Evolutionary conservation across 495 filamentous ascomycete genomes (phyloP), one percentile per base, ranked within the genome.

Genomic region (Aspergillus hancockii): DNA sequence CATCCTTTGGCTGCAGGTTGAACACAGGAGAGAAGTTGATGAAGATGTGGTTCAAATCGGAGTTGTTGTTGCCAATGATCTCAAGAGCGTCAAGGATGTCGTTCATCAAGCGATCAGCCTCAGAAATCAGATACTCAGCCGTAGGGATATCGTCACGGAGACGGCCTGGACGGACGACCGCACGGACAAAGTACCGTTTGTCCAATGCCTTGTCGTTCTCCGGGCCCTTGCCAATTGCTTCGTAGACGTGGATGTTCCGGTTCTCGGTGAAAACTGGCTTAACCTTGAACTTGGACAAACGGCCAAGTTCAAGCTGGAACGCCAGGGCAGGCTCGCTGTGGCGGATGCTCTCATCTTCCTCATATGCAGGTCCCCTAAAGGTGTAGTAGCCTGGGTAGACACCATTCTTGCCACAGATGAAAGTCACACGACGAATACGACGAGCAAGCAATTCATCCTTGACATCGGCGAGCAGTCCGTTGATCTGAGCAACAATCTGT

Each of bases 41-140:
- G 83, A 98, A 98, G 84, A 98, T 96, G 80, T 98, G 95, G 81
- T 98, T 98, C 66, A 98, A 82, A 81, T 98, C 94, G 49, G 94
- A 97, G 81, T 96, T 93, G 83, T 96, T 98, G 83, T 95, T 96
- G 58, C 95, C 95, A 67, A 97, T 93, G 65, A 98, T 95, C 83
- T 98, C 94, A 55, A 98, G 77, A 18, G 94, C 95, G 74, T 98
- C 94, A 49, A 98, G 82, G 71, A 98, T 98, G 69, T 98, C 94
- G 75, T 91, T 97, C 83, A 98, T 92, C 56, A 98, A 80, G 31
- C 94, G 86, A 69, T 98, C 93, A 57, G 95, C 90, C 77, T 98
- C 94, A 8, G 93, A 97, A 66, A 96, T 97, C 58, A 98, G 83
- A 75, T 98, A 98, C 76, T 98, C 94, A 6, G 91, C 92, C 13